Evolutionary conservation across 177 flowering plant species (phyloP), one percentile per base, ranked within the genome.

Genomic region (Vitis hybrid): DNA sequence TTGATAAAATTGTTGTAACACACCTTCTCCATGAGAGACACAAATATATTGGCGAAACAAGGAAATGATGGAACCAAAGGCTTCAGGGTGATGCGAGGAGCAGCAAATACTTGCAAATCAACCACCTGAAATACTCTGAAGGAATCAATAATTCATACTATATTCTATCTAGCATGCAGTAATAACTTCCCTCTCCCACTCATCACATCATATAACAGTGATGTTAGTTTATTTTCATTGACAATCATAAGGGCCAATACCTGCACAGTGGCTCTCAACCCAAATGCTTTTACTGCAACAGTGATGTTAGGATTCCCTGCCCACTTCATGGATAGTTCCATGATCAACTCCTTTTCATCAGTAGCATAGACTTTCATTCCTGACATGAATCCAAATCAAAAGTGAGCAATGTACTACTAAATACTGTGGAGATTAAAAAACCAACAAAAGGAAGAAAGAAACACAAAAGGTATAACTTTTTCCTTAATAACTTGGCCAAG

Each of bases 1-100:
- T 0, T 38, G 47, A 38, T 38, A 38, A 38, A 38, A 38, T 38
- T 38, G 9, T 38, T 38, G 47, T 5, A 38, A 75, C 81, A 58
- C 63, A 94, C 98, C 98, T 93, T 95, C 77, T 91, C 93, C 98
- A 95, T 90, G 24, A 95, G 93, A 67, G 99, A 95, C 24, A 95
- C 94, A 31, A 24, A 68, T 64, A 95, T 93, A 11, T 87, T 93
- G 15, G 95, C 93, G 71, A 93, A 95, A 79, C 99, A 95, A 70
- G 99, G 99, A 80, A 95, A 91, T 64, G 72, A 80, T 52, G 97
- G 96, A 73, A 95, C 97, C 83, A 95, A 73, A 15, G 99, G 99
- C 91, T 95, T 95, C 79, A 95, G 80, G 55, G 99, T 93, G 67
- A 95, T 88, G 11, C 99, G 91, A n/a, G 98, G 97, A 73, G 68